Conservation (phyloP, 495 filamentous ascomycete species). For the Penicillium steckii region DNA sequence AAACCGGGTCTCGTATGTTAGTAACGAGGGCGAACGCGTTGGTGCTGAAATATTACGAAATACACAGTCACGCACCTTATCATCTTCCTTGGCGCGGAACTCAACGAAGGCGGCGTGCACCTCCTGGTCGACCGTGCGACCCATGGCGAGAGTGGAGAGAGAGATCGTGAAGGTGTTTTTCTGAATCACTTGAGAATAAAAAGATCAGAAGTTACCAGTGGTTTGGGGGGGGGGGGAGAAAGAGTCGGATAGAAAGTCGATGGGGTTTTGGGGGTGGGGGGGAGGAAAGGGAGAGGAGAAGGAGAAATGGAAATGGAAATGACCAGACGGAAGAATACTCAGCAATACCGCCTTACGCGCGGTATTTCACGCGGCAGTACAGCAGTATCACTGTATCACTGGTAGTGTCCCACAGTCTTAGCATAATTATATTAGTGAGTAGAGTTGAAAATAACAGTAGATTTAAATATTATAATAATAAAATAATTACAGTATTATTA, state of each 20-base stretch:
- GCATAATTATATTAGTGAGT: not conserved
- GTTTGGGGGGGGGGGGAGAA: conserved; percentile 9
- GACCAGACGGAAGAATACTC: conserved; percentile 27
- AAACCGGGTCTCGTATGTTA: conserved; percentile 33
- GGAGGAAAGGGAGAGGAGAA: conserved; percentile 13
- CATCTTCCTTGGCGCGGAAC: conserved; percentile 60
- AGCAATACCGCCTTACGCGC: no score
- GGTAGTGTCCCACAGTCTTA: not conserved
- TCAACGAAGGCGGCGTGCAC: conserved; percentile 59
- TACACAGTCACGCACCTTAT: conserved; percentile 55
- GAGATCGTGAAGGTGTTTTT: not conserved
- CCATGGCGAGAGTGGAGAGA: conserved; percentile 40
- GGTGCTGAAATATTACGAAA: conserved; percentile 48
- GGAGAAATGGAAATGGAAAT: conserved; percentile 24
- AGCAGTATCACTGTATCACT: not conserved
- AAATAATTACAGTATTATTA: not conserved
- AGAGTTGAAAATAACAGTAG: not conserved
- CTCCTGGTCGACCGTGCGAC: conserved; percentile 57
- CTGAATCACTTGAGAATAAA: not conserved
- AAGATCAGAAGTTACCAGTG: not conserved
- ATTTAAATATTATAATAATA: not conserved
- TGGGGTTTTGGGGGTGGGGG: conserved; percentile 7
- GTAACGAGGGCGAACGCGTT: no score
- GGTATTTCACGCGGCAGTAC: not conserved
- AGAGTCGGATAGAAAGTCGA: conserved; percentile 10